Evolutionary conservation across 768 basidiomycete species (phyloP), one percentile per base, ranked within the genome.

Genomic region (Mycena crocata): DNA sequence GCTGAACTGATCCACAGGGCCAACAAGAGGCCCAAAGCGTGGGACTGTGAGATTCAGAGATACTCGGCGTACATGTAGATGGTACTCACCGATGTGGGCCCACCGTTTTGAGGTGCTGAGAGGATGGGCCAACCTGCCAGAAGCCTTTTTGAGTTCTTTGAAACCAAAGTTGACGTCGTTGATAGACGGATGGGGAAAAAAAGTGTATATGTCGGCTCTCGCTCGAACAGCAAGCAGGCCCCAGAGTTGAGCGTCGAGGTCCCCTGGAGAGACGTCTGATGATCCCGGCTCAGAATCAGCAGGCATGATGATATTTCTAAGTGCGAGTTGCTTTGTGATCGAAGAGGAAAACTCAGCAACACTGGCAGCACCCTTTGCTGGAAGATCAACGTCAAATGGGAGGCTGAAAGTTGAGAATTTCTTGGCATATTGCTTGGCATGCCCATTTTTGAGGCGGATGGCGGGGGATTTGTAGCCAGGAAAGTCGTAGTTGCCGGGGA

Each of bases 101-200:
- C 54, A 55, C 14, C 21, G 28, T n/a, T 21, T 14, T 19, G 12
- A 30, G 23, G 26, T n/a, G 49, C n/a, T n/a, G 13, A 64, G 8
- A 1, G 62, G 62, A 19, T 64, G 49, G 1, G 35, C 2, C 13
- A 62, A 32, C 48, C 40, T 49, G 1, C 30, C n/a, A 26, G n/a
- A 21, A n/a, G 49, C 30, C 28, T 40, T 42, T 0, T 3, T 9
- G 30, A 64, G 37, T 5, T 56, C 35, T 1, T 15, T 15, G 17
- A 19, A 34, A 0, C 30, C 55, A 40, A 64, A 64, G 3, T 4
- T 32, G 35, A 50, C 57, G 55, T 56, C 37, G 31, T 64, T 64
- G 46, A 64, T 57, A 1, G n/a, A 4, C 0, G 55, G 62, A 12
- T 64, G 62, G 2, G 15, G 2, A 8, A 3, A 1, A 14, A 57